Percentiles rank a stretch among this genome's conserved stretches.
phyloP scores from a whole-genome alignment of 208 protist genomes.

The Wallacemonas collosoma region DNA sequence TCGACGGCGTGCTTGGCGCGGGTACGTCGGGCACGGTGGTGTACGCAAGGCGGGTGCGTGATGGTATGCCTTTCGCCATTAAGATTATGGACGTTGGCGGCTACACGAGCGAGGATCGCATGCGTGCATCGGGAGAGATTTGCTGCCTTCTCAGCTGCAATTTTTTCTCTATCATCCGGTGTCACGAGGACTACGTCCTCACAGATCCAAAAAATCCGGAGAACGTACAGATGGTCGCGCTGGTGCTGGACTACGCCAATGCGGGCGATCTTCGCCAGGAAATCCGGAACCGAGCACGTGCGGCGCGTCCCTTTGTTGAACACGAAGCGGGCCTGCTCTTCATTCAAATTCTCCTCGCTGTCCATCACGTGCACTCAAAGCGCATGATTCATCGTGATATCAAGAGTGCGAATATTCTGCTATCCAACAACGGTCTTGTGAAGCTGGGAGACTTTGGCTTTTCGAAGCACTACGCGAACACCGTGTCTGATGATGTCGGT shows the following conservation, averaged over 20 bases:
- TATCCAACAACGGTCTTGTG: constrained; percentile 61
- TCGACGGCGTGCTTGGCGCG: constrained; percentile 21
- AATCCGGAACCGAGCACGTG: constrained; percentile 38
- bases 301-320: constrained; percentile 39
- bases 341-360: constrained; percentile 64
- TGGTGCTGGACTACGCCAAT: constrained; percentile 81
- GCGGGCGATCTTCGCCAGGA: constrained; percentile 64
- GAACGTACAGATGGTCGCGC: constrained; percentile 42
- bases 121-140: constrained; percentile 34
- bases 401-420: constrained; percentile 70
- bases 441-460: constrained; percentile 88
- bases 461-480: constrained; percentile 39
- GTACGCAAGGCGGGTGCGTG: constrained; percentile 23
- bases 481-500: constrained; percentile 38
- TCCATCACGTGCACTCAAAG: constrained; percentile 77
- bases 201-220: constrained; percentile 22
- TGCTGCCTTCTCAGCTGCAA: constrained; percentile 38
- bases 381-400: constrained; percentile 80
- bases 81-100: constrained; percentile 44
- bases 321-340: constrained; percentile 60
- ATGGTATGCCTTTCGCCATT: constrained; percentile 30
- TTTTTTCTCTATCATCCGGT: constrained; percentile 55
- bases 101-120: constrained; percentile 22
- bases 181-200: constrained; percentile 33
- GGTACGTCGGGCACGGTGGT: constrained; percentile 25